These are phyloP conservation scores for Acanthamoeba royreba DNA, from an alignment of 208 protist genomes.

Conservation along the genomic window DNA sequence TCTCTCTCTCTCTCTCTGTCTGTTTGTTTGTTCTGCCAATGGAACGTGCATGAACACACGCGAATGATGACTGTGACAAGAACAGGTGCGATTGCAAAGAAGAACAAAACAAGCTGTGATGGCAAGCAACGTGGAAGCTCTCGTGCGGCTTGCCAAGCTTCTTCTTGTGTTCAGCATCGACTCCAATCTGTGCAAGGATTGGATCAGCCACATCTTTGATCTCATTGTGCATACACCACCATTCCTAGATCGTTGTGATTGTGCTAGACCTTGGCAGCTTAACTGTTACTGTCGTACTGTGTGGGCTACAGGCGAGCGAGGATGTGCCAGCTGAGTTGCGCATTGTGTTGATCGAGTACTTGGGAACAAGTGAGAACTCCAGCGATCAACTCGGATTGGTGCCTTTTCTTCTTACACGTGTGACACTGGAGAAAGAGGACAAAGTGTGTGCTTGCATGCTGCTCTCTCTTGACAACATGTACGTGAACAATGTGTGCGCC, in stretches of 20 bases:
- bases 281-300: neutral
- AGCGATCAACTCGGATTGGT: neutral
- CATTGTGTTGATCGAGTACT: neutral
- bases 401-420: neutral
- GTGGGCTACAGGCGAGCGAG: neutral
- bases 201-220: neutral
- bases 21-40: neutral
- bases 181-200: neutral
- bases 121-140: neutral
- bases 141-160: neutral
- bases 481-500: no score
- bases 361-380: neutral
- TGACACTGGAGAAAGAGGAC: neutral
- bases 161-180: neutral
- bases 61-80: no score
- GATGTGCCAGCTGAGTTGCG: neutral
- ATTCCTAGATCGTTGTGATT: neutral
- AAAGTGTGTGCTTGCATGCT: neutral
- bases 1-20: no score
- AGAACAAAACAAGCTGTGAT: neutral
- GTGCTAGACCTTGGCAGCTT: neutral
- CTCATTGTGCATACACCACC: neutral
- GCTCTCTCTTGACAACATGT: neutral
- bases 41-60: neutral
- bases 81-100: neutral